Evolutionary conservation across 2,329 filamentous ascomycete species (phyloP).

Genomic region (Venturia pyrina): DNA sequence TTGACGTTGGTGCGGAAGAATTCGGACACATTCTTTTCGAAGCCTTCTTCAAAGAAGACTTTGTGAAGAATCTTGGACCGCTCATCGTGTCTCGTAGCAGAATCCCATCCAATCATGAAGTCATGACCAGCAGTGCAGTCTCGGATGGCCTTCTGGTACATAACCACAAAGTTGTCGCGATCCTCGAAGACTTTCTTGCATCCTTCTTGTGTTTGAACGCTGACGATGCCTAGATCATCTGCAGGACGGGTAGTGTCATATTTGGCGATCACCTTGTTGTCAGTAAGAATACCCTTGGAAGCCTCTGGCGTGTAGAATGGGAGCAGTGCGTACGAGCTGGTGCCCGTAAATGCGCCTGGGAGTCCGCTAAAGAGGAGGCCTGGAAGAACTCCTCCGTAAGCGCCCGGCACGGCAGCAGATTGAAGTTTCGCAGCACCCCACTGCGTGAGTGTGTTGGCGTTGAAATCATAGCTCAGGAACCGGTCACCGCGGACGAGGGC

Average conservation of each 20-base stretch:
- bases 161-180: constrained; percentile 37
- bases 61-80: constrained; percentile 36
- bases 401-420: constrained; percentile 25
- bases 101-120: constrained; percentile 38
- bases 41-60: constrained; percentile 35
- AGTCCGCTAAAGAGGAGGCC: constrained; percentile 35
- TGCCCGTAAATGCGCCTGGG: constrained; percentile 39
- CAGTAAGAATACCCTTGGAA: constrained; percentile 35
- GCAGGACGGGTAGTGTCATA: constrained; percentile 36
- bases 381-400: constrained; percentile 37
- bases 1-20: constrained; percentile 35
- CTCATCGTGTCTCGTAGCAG: constrained; percentile 28
- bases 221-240: constrained; percentile 33
- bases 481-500: constrained; percentile 36
- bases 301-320: constrained; percentile 44
- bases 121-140: constrained; percentile 37
- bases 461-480: constrained; percentile 39
- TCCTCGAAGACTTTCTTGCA: constrained; percentile 42
- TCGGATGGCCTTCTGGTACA: constrained; percentile 32
- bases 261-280: constrained; percentile 34
- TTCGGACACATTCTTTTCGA: constrained; percentile 33
- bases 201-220: constrained; percentile 40
- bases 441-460: constrained; percentile 38
- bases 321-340: constrained; percentile 37
- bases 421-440: constrained; percentile 40